Evolutionary conservation across 2,329 filamentous ascomycete genomes (phyloP).

Genomic region (Daldinia eschscholtzii): DNA sequence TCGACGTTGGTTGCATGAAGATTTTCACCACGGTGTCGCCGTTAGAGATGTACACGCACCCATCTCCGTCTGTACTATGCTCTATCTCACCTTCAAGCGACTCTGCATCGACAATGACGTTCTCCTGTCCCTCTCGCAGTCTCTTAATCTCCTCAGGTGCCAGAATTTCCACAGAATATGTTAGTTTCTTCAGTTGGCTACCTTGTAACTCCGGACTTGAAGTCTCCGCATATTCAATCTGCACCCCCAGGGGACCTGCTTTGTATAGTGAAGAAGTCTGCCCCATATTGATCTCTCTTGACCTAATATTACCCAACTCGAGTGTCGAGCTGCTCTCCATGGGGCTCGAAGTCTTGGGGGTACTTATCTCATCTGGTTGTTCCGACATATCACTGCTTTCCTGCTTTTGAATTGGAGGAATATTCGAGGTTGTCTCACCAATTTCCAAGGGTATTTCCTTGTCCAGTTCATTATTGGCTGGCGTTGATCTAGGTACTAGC

Average conservation of each 20-base stretch:
- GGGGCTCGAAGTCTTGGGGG: background rate
- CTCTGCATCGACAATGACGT: conserved; percentile 7
- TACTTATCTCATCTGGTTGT: background rate
- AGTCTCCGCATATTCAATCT: conserved; percentile 33
- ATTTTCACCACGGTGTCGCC: conserved; percentile 30
- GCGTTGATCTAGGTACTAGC: background rate
- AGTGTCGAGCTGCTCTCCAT: background rate
- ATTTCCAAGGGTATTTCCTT: background rate
- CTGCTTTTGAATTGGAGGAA: background rate
- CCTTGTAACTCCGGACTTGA: background rate
- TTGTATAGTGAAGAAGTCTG: conserved; percentile 27
- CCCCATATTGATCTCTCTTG: conserved; percentile 7
- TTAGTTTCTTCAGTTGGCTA: conserved; percentile 14
- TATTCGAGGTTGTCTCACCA: background rate
- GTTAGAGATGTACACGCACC: conserved; percentile 28
- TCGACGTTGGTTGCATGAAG: conserved; percentile 7
- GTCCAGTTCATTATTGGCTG: background rate
- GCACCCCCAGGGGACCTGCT: conserved; percentile 30
- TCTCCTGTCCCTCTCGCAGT: background rate
- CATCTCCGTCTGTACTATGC: conserved; percentile 13
- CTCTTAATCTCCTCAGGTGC: background rate
- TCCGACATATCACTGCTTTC: background rate
- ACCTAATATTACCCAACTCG: background rate
- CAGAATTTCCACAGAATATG: conserved; percentile 19
- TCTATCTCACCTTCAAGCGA: conserved; percentile 22